Base-by-base conservation (phyloP, 1,284 basidiomycete species). In the Boletellus deceptivus region DNA sequence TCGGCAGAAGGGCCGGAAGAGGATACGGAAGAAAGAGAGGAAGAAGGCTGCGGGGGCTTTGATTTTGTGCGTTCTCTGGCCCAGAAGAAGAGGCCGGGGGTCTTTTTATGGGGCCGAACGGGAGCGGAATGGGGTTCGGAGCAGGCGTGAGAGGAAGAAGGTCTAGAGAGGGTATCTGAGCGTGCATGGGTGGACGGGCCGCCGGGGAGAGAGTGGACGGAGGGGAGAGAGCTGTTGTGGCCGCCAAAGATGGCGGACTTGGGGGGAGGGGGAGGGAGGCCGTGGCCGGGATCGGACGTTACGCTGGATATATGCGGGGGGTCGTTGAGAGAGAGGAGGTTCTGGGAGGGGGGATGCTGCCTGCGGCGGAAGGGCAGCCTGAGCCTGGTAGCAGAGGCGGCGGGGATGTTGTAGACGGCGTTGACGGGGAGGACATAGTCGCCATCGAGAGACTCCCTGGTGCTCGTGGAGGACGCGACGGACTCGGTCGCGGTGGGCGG, bases 121-220 rank as follows among this genome's bases (percentile, higher is more conserved):
- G 24, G 24, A 25, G 24, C 24, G 4, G 24, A 25, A 25, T 25
- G 24, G 24, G 24, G 24, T 25, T 59, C 52, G 38, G 46, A 62
- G 29, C 53, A 66, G 13, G 54, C 53, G 17, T 55, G 52, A 8
- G 57, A 55, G 20, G 66, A 58, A 14, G 68, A 59, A 5, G 51
- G 50, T 43, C 56, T 65, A 52, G 53, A 25, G 61, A 58, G 43
- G 63, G 59, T 49, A 69, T 62, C 46, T 25, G 24, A 25, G 24
- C 24, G 24, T 6, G 24, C 24, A 60, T 62, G 44, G 57, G 49
- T 43, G 29, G 59, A 48, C 22, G 59, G 39, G 3, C 75, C 68
- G 14, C 70, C 69, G 11, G 84, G 83, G 38, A 86, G 73, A 24
- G 84, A 86, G 57, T 76, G 77, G 33, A 82, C 81, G 17, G 84